phyloP scores from a whole-genome alignment of 257 asterid genomes.

The Plantago major region DNA sequence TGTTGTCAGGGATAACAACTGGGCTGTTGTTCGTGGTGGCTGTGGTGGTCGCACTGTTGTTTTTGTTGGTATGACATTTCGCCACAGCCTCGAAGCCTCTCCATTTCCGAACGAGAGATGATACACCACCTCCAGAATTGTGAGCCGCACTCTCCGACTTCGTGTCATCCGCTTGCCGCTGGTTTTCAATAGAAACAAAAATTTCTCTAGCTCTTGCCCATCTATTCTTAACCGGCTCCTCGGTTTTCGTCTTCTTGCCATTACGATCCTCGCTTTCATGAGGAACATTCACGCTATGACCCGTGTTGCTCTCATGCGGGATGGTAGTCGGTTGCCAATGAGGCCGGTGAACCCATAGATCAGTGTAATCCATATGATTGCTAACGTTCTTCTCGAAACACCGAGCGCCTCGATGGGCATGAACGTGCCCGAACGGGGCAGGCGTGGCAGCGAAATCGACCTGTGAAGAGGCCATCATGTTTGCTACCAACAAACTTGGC shows the following conservation, averaged over 20 bases:
- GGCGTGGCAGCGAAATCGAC: conserved; percentile 35
- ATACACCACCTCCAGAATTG: conserved; percentile 45
- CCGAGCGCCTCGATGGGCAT: conserved; percentile 16
- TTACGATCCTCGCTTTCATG: not conserved
- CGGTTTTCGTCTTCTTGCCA: not conserved
- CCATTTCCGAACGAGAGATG: conserved; percentile 79
- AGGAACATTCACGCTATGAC: not conserved
- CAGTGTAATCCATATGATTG: conserved; percentile 31
- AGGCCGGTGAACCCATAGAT: conserved; percentile 71
- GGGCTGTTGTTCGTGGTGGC: conserved; percentile 5
- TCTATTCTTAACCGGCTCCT: conserved; percentile 19
- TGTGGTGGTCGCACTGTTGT: not conserved
- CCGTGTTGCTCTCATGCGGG: not conserved
- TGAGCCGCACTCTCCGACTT: conserved; percentile 26
- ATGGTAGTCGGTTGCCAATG: conserved; percentile 29
- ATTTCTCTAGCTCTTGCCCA: conserved; percentile 57
- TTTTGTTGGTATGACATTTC: conserved; percentile 18
- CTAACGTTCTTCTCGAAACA: conserved; percentile 25
- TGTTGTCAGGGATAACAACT: conserved; percentile 3
- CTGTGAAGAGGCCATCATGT: conserved; percentile 39
- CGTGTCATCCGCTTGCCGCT: conserved; percentile 4
- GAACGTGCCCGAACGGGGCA: conserved; percentile 22
- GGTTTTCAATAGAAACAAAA: conserved; percentile 23
- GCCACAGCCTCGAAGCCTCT: conserved; percentile 51
- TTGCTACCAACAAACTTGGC: not conserved